A percentile compares a stretch with the other conserved stretches of the same genome.
Evolutionary conservation across 352 stramenopile genomes (phyloP).

Genomic region (Phytophthora parvispora): DNA sequence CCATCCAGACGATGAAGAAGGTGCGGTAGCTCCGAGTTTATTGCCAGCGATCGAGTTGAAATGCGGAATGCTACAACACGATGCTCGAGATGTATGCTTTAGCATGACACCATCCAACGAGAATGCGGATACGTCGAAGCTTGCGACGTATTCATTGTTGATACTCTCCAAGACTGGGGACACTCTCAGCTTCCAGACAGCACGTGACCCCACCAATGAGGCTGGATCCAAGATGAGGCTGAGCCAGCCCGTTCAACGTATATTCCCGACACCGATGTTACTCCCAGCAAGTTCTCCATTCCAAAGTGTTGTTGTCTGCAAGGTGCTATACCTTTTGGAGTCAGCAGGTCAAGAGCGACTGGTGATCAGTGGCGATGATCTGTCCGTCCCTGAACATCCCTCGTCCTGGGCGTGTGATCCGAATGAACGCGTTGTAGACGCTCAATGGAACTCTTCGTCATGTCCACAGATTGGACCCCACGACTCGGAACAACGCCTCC

Average conservation of each 20-base stretch:
- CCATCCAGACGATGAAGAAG: slow-evolving; percentile 34
- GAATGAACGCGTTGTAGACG: slow-evolving; percentile 61
- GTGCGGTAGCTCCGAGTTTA: slow-evolving; percentile 1
- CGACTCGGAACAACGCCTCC: slow-evolving; percentile 27
- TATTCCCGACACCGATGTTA: slow-evolving; percentile 68
- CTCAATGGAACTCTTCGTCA: slow-evolving; percentile 58
- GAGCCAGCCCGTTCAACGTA: slow-evolving; percentile 44
- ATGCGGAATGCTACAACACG: slow-evolving; percentile 39
- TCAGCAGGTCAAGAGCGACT: slow-evolving; percentile 36
- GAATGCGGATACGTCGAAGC: slow-evolving; percentile 12
- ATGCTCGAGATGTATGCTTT: slow-evolving; percentile 74
- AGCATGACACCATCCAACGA: slow-evolving; percentile 28
- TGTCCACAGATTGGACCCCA: slow-evolving; percentile 21
- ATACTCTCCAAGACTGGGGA: slow-evolving; percentile 65
- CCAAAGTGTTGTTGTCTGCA: slow-evolving; percentile 37
- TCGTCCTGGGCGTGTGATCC: slow-evolving; percentile 39
- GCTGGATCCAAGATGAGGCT: slow-evolving; percentile 41
- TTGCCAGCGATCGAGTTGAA: slow-evolving; percentile 40
- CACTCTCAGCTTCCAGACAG: slow-evolving; percentile 56
- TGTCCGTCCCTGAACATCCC: slow-evolving; percentile 42
- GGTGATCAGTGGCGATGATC: slow-evolving; percentile 60
- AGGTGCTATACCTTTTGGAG: slow-evolving; percentile 56
- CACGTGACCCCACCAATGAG: slow-evolving; percentile 47
- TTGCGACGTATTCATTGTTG: slow-evolving; percentile 48
- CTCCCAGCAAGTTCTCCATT: slow-evolving; percentile 43